A percentile compares a stretch with the other conserved stretches of the same genome.
Conservation (phyloP, 1,139 yeast species). For the Candida sp. region DNA sequence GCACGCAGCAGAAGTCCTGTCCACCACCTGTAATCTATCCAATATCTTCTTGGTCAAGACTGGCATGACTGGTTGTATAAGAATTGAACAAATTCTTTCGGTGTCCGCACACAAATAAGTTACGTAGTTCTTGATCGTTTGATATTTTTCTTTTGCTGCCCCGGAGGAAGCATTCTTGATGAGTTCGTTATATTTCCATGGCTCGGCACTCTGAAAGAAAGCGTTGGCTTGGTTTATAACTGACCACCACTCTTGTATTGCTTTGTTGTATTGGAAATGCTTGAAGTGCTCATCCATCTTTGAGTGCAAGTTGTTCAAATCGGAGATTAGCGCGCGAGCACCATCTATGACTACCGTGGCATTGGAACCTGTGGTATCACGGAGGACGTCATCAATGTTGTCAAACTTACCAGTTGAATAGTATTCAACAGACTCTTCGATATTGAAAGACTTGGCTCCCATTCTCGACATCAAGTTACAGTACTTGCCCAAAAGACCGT, state of each 20-base stretch:
- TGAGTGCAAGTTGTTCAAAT: slow-evolving; percentile 22
- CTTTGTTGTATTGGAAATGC: slow-evolving; percentile 59
- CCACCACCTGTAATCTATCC: slow-evolving; percentile 62
- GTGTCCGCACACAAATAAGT: slow-evolving; percentile 74
- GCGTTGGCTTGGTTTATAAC: slow-evolving; percentile 66
- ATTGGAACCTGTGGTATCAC: background rate
- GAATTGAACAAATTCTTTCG: slow-evolving; percentile 66
- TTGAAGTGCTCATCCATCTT: slow-evolving; percentile 47
- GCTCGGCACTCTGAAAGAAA: slow-evolving; percentile 61
- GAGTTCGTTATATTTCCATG: slow-evolving; percentile 52
- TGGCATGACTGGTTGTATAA: slow-evolving; percentile 79
- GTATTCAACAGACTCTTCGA: slow-evolving; percentile 46
- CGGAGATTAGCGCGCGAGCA: slow-evolving; percentile 21
- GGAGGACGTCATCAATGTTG: slow-evolving; percentile 27
- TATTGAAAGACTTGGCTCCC: slow-evolving; percentile 71
- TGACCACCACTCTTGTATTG: slow-evolving; percentile 66
- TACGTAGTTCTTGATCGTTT: slow-evolving; percentile 49
- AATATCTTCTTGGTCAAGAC: slow-evolving; percentile 58
- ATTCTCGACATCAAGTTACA: slow-evolving; percentile 80
- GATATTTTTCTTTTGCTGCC: slow-evolving; percentile 17
- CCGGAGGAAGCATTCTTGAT: slow-evolving; percentile 29
- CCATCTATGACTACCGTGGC: slow-evolving; percentile 18
- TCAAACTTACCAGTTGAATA: slow-evolving; percentile 23
- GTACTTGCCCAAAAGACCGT: slow-evolving; percentile 77
- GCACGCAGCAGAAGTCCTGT: slow-evolving; percentile 43